phyloP scores from a whole-genome alignment of 495 filamentous ascomycete species.

The Penicillium atrosanguineum region DNA sequence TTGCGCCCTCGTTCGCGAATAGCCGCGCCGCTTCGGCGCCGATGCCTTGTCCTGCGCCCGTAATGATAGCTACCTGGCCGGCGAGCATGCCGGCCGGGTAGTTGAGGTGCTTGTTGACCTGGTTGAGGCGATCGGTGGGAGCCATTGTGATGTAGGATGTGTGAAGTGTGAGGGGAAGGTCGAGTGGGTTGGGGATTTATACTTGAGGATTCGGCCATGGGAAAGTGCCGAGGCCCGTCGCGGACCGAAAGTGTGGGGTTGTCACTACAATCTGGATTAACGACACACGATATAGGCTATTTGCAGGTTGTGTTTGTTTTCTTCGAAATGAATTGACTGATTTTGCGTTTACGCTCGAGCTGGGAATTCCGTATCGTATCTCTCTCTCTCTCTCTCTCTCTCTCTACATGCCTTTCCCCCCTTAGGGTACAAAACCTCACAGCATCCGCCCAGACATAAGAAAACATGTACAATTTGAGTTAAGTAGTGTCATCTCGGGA shows the following conservation, averaged over 20 bases:
- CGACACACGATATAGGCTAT: constrained; percentile 13
- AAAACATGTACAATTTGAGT: constrained; percentile 1
- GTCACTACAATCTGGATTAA: background rate
- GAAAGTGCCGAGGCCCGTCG: constrained; percentile 28
- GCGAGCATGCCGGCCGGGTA: constrained; percentile 74
- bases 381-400: background rate
- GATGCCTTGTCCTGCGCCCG: constrained; percentile 85
- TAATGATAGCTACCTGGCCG: constrained; percentile 83
- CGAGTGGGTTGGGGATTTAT: constrained; percentile 17
- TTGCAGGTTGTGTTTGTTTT: background rate
- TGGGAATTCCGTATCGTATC: constrained; percentile 1
- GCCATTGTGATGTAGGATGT: constrained; percentile 26
- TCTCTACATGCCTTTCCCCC: constrained; percentile 2
- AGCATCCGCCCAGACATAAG: background rate
- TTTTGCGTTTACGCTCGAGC: constrained; percentile 19
- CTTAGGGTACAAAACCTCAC: constrained; percentile 1
- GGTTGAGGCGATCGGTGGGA: constrained; percentile 54
- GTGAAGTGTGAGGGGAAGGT: constrained; percentile 2
- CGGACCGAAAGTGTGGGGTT: constrained; percentile 29
- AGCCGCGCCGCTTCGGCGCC: constrained; percentile 77
- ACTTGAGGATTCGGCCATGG: constrained; percentile 13
- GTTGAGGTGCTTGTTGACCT: constrained; percentile 74
- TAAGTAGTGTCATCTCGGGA: constrained; percentile 5
- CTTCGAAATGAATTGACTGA: constrained; percentile 5
- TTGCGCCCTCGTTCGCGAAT: constrained; percentile 84